phyloP scores from a whole-genome alignment of 2,329 filamentous ascomycete genomes.

The Gaeumannomyces tritici region DNA sequence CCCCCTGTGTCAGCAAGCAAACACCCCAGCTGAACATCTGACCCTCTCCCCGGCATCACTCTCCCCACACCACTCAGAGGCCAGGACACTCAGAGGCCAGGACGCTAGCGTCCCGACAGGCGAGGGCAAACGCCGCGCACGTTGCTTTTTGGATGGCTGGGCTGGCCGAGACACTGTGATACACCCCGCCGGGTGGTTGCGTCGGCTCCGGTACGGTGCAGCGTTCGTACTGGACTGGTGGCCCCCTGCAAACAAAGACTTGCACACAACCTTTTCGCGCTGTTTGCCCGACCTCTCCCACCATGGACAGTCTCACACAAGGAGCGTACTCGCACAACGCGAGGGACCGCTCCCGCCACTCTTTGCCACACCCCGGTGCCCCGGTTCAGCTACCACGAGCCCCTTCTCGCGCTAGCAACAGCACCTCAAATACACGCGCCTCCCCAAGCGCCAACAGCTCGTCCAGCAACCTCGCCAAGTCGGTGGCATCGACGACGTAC shows the following conservation, averaged over 20 bases:
- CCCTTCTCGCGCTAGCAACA: slow-evolving; percentile 35
- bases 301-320: neutral
- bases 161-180: neutral
- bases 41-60: no score
- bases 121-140: neutral
- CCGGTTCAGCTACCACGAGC: slow-evolving; percentile 25
- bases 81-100: no score
- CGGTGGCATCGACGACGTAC: slow-evolving; percentile 17
- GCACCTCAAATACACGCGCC: slow-evolving; percentile 29
- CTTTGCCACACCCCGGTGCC: neutral
- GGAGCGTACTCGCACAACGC: neutral
- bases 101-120: neutral
- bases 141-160: neutral
- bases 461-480: slow-evolving; percentile 24
- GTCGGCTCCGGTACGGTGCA: neutral
- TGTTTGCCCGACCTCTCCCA: neutral
- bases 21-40: no score
- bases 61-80: neutral
- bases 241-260: neutral
- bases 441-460: slow-evolving; percentile 32
- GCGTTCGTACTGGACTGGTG: neutral
- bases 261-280: neutral
- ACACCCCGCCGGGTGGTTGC: neutral
- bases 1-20: neutral
- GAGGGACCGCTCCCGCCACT: slow-evolving; percentile 7